Conservation (phyloP, 1,284 basidiomycete species). For the Ustilago hordei region DNA sequence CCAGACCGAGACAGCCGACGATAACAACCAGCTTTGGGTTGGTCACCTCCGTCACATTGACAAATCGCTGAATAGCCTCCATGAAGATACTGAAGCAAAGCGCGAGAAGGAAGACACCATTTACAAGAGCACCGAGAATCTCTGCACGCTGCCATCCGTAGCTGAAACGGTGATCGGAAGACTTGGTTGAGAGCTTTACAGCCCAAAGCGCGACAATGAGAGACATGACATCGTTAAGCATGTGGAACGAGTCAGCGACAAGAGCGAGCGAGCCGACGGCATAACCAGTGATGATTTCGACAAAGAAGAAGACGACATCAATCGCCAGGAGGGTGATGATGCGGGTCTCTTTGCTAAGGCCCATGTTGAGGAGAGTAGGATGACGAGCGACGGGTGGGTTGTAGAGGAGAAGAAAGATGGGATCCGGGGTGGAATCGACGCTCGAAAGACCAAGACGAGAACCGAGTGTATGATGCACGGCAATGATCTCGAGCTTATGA, state of each 20-base stretch:
- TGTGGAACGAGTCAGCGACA: constrained; percentile 97
- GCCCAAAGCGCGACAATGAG: constrained; percentile 95
- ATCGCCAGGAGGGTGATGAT: constrained; percentile 81
- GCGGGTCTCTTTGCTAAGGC: constrained; percentile 58
- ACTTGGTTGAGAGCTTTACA: constrained; percentile 76
- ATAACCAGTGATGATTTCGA: constrained; percentile 89
- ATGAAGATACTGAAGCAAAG: constrained; percentile 95
- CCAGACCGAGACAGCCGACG: constrained; percentile 88
- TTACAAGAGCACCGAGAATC: constrained; percentile 83
- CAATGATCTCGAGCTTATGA: not conserved
- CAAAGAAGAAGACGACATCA: constrained; percentile 89
- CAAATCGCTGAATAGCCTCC: constrained; percentile 91
- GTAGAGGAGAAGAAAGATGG: not conserved
- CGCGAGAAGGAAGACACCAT: constrained; percentile 94
- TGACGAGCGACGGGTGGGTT: not conserved
- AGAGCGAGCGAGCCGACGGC: constrained; percentile 92
- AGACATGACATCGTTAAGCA: constrained; percentile 86
- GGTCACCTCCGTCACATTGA: constrained; percentile 83
- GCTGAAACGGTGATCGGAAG: constrained; percentile 77
- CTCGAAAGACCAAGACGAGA: not conserved
- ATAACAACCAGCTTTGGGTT: constrained; percentile 84
- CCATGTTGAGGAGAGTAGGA: constrained; percentile 15
- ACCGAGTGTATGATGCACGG: not conserved
- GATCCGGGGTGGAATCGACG: not conserved
- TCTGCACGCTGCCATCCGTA: constrained; percentile 99